Evolutionary conservation across 345 rosid genomes (phyloP), one percentile per base, ranked within the genome.

Genomic region (Gossypium raimondii): DNA sequence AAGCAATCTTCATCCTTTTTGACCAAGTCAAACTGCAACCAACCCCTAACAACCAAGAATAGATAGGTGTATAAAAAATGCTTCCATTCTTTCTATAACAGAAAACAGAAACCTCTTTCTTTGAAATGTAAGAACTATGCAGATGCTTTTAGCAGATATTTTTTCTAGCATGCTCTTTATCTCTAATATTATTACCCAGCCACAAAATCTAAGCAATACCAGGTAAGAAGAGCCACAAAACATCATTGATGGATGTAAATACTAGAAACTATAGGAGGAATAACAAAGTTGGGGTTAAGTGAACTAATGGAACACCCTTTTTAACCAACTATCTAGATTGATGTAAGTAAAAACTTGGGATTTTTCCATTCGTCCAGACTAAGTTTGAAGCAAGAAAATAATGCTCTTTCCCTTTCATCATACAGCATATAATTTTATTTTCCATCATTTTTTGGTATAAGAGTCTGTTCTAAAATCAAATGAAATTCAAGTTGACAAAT

Each of bases 21-120:
- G 94, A 83, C 98, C 99, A 95, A 7, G 97, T 95, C 87, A 95
- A 83, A 73, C 86, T 83, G 79, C 96, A 89, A 71, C 98, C 96
- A 71, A 93, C 94, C 83, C 98, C 98, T 94, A 81, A 65, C 72
- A 82, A 65, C 48, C 55, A 62, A 85, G 78, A 48, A 53, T 48
- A 75, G 74, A 52, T 62, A 71, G 74, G 20, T 66, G 73, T 25
- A 78, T 45, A 66, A 56, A 70, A n/a, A 22, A 45, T 45, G 34
- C 55, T 45, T 20, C 34, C 55, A 61, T 66, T 44, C 29, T 67
- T 34, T 6, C 10, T 5, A 67, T 22, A 67, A 4, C 22, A 17
- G 53, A 67, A 29, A 62, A 66, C 2, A 50, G 17, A 72, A 11
- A 27, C 27, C 17, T 29, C 48, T 51, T 44, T 60, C 44, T 65